Percentiles rank a stretch among this genome's conserved stretches.
Conservation (phyloP, 2,329 filamentous ascomycete genomes). For the Chaetomiaceae sp. region DNA sequence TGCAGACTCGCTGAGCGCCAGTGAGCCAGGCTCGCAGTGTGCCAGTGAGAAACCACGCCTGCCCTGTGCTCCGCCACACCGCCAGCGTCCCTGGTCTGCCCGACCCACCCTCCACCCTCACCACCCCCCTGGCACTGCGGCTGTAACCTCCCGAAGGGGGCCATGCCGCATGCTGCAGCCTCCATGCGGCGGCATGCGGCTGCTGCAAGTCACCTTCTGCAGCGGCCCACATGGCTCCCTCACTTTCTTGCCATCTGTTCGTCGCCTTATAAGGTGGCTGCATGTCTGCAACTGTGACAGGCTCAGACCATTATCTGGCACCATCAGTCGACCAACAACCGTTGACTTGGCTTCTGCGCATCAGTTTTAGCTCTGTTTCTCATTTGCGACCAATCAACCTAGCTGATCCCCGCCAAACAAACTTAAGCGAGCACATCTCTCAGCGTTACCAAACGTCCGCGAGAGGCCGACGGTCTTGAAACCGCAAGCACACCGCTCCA, state of each 20-base stretch:
- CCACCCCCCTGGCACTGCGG: neutral
- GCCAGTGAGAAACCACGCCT: too few species aligned
- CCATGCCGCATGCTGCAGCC: neutral
- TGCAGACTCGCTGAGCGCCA: neutral
- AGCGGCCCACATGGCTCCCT: neutral
- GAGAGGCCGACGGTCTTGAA: neutral
- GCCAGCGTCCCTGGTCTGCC: too few species aligned
- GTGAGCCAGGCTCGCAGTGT: neutral
- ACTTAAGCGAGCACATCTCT: neutral
- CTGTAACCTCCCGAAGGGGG: neutral
- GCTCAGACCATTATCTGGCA: neutral
- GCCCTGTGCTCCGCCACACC: slow-evolving; percentile 5
- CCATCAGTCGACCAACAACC: neutral
- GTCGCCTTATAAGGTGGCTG: neutral
- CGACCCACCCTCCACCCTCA: too few species aligned
- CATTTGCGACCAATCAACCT: neutral
- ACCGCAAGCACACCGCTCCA: neutral
- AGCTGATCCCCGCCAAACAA: neutral
- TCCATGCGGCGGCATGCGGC: neutral
- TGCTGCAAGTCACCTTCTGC: slow-evolving; percentile 6
- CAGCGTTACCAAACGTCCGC: neutral
- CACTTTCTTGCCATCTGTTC: too few species aligned
- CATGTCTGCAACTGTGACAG: neutral
- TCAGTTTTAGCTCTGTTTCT: neutral
- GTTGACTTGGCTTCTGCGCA: neutral